Percentiles rank a stretch among this genome's conserved stretches.
These are phyloP conservation scores for Coccomyxa sp. DNA, from an alignment of 139 green algal species.

Conservation along the genomic window DNA sequence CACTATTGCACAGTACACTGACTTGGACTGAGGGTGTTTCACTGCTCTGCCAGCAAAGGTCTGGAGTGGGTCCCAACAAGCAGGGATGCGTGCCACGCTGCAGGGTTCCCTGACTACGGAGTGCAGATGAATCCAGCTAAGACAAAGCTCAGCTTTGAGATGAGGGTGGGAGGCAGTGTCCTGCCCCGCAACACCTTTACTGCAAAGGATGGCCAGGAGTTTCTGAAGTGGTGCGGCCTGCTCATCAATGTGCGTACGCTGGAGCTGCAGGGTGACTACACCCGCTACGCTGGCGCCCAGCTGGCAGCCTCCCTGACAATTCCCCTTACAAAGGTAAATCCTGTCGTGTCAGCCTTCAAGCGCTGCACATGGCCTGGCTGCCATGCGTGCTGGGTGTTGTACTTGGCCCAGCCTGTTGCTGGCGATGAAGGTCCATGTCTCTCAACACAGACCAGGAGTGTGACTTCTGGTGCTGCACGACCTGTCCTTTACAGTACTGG, in stretches of 20 bases:
- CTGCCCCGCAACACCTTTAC: conserved; percentile 1
- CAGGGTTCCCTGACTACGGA: conserved; percentile 69
- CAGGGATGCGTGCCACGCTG: background rate
- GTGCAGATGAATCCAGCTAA: conserved; percentile 78
- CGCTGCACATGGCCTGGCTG: too few species aligned
- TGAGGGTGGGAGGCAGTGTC: background rate
- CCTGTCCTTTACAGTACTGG: too few species aligned
- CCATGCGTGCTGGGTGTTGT: too few species aligned
- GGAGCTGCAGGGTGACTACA: conserved; percentile 88
- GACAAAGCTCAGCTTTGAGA: conserved; percentile 44
- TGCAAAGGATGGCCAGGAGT: conserved; percentile 32
- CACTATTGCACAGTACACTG: too few species aligned
- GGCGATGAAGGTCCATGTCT: too few species aligned
- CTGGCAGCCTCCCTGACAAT: conserved; percentile 63
- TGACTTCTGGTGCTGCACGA: too few species aligned
- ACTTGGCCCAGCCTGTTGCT: too few species aligned
- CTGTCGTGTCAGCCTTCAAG: too few species aligned
- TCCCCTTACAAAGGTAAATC: conserved; percentile 27
- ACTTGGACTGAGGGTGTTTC: too few species aligned
- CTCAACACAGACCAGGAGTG: too few species aligned
- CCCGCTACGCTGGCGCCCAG: conserved; percentile 51
- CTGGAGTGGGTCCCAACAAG: too few species aligned
- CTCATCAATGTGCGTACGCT: conserved; percentile 70
- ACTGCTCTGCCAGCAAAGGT: too few species aligned
- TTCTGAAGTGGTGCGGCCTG: conserved; percentile 86